A percentile compares a stretch with the other conserved stretches of the same genome.
Evolutionary conservation across 257 asterid species (phyloP).

Genomic region (Leptodermis oblonga): DNA sequence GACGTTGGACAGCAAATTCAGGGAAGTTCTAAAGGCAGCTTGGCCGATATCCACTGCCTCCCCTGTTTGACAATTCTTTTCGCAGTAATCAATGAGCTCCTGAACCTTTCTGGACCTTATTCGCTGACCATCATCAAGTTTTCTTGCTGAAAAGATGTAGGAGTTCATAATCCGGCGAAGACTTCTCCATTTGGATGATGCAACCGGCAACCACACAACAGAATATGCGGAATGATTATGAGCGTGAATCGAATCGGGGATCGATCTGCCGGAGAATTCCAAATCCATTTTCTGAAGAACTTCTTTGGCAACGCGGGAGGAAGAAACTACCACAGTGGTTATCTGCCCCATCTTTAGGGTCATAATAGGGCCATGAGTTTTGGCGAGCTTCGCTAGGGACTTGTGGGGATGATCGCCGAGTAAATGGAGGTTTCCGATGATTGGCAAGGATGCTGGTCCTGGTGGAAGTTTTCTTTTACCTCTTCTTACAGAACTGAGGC

Average conservation of each 20-base stretch:
- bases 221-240: constrained; percentile 20
- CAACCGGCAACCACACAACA: constrained; percentile 20
- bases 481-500: constrained; percentile 6
- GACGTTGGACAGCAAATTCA: constrained; percentile 45
- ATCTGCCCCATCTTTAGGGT: constrained; percentile 48
- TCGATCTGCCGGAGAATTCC: constrained; percentile 20
- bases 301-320: constrained; percentile 53
- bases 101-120: constrained; percentile 41
- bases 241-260: constrained; percentile 23
- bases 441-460: constrained; percentile 54
- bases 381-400: constrained; percentile 26
- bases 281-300: constrained; percentile 38
- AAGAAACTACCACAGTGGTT: constrained; percentile 55
- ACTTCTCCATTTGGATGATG: constrained; percentile 21
- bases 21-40: constrained; percentile 23
- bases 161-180: constrained; percentile 29
- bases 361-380: constrained; percentile 22
- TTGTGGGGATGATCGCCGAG: constrained; percentile 21
- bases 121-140: constrained; percentile 56
- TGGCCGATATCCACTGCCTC: constrained; percentile 28
- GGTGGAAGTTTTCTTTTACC: constrained; percentile 18
- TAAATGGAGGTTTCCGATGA: constrained; percentile 61
- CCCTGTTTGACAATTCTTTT: constrained; percentile 33
- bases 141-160: constrained; percentile 46
- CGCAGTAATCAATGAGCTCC: constrained; percentile 49